A percentile compares a stretch with the other conserved stretches of the same genome.
Evolutionary conservation across 495 filamentous ascomycete genomes (phyloP).

Genomic region (Trichoderma reesei): DNA sequence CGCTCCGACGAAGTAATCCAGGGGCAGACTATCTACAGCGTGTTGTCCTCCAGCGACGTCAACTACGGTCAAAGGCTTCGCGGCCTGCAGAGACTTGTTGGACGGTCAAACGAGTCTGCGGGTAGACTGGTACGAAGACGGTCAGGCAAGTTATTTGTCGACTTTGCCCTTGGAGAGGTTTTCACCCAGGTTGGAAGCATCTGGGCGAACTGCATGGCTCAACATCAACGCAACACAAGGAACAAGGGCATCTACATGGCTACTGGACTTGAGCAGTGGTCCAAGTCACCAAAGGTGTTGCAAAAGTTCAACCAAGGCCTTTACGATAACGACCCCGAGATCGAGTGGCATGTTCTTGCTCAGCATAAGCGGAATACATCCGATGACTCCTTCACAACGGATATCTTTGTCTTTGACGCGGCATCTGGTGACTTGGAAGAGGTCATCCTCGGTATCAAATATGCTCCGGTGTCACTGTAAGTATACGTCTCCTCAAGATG

Average conservation of each 20-base stretch:
- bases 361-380: neutral
- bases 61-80: constrained; percentile 23
- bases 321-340: no score
- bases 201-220: constrained; percentile 39
- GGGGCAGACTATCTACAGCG: constrained; percentile 13
- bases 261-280: neutral
- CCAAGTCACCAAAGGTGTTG: neutral
- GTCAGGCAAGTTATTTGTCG: constrained; percentile 16
- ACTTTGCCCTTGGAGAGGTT: constrained; percentile 21
- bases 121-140: constrained; percentile 30
- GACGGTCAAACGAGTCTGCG: constrained; percentile 28
- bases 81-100: constrained; percentile 33
- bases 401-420: constrained; percentile 41
- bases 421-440: constrained; percentile 28
- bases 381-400: constrained; percentile 26
- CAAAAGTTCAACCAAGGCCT: no score
- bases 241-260: neutral
- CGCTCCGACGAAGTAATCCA: constrained; percentile 17
- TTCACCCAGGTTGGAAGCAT: constrained; percentile 43
- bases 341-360: constrained; percentile 26
- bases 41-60: constrained; percentile 14
- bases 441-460: constrained; percentile 30
- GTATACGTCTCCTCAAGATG: no score
- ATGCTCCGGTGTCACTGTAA: neutral
- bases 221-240: constrained; percentile 13